Percentiles rank a stretch among this genome's conserved stretches.
phyloP scores from a whole-genome alignment of 2,329 filamentous ascomycete genomes.

The Didymella glomerata region DNA sequence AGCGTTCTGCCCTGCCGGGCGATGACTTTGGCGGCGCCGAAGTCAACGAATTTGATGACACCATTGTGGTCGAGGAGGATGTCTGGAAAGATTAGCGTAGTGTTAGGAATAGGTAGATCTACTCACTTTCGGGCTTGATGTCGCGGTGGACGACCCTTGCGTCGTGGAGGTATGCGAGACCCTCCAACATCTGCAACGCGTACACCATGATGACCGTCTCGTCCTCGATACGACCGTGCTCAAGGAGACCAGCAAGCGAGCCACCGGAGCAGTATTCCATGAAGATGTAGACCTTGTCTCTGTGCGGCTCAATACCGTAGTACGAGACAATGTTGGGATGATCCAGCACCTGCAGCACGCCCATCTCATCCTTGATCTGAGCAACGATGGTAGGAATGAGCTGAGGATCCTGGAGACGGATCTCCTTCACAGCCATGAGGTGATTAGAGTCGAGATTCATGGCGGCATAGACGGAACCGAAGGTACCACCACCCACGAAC shows the following conservation, averaged over 20 bases:
- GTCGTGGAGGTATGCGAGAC: slow-evolving; percentile 91
- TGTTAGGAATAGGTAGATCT: background rate
- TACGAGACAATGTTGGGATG: slow-evolving; percentile 98
- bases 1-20: slow-evolving; percentile 91
- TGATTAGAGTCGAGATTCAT: slow-evolving; percentile 97
- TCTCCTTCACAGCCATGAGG: slow-evolving; percentile 98
- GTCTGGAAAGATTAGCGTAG: slow-evolving; percentile 62
- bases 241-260: slow-evolving; percentile 85
- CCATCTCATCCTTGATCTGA: slow-evolving; percentile 97
- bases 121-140: slow-evolving; percentile 93
- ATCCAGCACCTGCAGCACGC: slow-evolving; percentile 91
- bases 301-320: slow-evolving; percentile 96
- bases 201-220: slow-evolving; percentile 98
- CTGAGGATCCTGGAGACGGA: slow-evolving; percentile 94
- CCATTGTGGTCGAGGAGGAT: slow-evolving; percentile 97
- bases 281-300: slow-evolving; percentile 99
- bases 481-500: slow-evolving; percentile 95
- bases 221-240: slow-evolving; percentile 96
- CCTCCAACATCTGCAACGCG: slow-evolving; percentile 90
- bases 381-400: slow-evolving; percentile 92
- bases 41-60: slow-evolving; percentile 99
- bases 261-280: slow-evolving; percentile 99
- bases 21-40: slow-evolving; percentile 96
- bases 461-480: slow-evolving; percentile 95
- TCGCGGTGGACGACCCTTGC: slow-evolving; percentile 93